Evolutionary conservation across 2,329 filamentous ascomycete genomes (phyloP).

Genomic region (Leptoxyphium fumago): DNA sequence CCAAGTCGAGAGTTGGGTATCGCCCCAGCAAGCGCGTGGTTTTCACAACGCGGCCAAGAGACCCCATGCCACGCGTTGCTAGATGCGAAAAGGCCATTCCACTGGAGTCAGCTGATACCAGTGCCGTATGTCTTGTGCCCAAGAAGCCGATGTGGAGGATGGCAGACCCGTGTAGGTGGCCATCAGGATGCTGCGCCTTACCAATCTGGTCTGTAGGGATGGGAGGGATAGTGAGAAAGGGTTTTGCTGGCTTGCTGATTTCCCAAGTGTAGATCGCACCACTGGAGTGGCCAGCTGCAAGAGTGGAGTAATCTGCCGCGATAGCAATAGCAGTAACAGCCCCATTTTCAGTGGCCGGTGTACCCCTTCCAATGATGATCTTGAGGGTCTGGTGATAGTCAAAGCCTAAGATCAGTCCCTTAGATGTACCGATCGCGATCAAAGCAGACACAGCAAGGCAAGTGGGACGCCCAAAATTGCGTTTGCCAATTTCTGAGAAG

Average conservation of each 20-base stretch:
- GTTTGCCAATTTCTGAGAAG: constrained; percentile 82
- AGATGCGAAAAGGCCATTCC: constrained; percentile 99
- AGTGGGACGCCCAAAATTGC: constrained; percentile 83
- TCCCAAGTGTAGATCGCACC: constrained; percentile 98
- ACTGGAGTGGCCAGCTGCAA: constrained; percentile 78
- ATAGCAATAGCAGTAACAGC: constrained; percentile 75
- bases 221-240: constrained; percentile 76
- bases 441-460: constrained; percentile 77
- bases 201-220: constrained; percentile 47
- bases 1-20: constrained; percentile 60
- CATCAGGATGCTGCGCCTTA: constrained; percentile 56
- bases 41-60: constrained; percentile 72
- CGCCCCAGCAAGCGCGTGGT: constrained; percentile 81
- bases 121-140: constrained; percentile 79
- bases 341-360: constrained; percentile 86
- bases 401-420: constrained; percentile 87
- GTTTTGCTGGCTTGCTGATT: constrained; percentile 61
- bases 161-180: constrained; percentile 62
- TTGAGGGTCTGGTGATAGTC: constrained; percentile 95
- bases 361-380: constrained; percentile 82
- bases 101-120: constrained; percentile 85
- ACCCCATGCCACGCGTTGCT: constrained; percentile 76
- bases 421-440: constrained; percentile 83
- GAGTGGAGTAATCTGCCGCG: constrained; percentile 82
- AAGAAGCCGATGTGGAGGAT: constrained; percentile 90